phyloP scores from a whole-genome alignment of 2,329 filamentous ascomycete species.

The Fusarium succisae region DNA sequence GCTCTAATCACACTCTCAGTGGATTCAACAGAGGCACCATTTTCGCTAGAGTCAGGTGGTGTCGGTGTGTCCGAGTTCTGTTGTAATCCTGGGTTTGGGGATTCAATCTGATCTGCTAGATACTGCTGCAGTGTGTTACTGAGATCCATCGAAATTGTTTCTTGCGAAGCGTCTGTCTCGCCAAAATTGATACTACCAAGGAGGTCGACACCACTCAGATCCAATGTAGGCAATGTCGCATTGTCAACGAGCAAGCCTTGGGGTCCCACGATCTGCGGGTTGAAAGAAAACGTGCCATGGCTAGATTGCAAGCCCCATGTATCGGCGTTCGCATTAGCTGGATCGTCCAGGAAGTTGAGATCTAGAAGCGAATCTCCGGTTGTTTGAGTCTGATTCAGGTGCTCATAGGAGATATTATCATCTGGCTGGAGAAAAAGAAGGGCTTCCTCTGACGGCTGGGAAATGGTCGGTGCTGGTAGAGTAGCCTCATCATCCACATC shows the following conservation, averaged over 20 bases:
- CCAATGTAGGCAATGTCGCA: slow-evolving; percentile 15
- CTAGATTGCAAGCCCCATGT: slow-evolving; percentile 52
- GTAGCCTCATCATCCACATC: slow-evolving; percentile 48
- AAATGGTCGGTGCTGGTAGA: neutral
- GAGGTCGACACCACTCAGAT: slow-evolving; percentile 42
- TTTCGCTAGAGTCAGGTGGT: slow-evolving; percentile 35
- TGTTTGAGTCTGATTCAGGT: slow-evolving; percentile 10
- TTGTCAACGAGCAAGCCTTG: slow-evolving; percentile 10
- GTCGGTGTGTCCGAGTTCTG: slow-evolving; percentile 33
- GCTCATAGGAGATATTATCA: neutral
- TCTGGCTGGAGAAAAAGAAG: neutral
- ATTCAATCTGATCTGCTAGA: slow-evolving; percentile 35
- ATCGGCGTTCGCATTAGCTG: slow-evolving; percentile 42
- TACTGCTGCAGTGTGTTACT: slow-evolving; percentile 42
- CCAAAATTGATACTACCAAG: slow-evolving; percentile 47
- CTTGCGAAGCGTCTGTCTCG: slow-evolving; percentile 41
- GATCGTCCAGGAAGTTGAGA: slow-evolving; percentile 49
- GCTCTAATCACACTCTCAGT: slow-evolving; percentile 15
- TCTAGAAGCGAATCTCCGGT: slow-evolving; percentile 42
- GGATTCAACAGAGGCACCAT: slow-evolving; percentile 32
- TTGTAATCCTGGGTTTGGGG: slow-evolving; percentile 11
- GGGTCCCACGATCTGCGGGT: slow-evolving; percentile 27
- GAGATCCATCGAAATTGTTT: slow-evolving; percentile 44
- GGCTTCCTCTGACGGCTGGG: slow-evolving; percentile 4
- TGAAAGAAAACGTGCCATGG: slow-evolving; percentile 31